Base-by-base conservation (phyloP, 106 monocot species). In the Cymbidium sinense region DNA sequence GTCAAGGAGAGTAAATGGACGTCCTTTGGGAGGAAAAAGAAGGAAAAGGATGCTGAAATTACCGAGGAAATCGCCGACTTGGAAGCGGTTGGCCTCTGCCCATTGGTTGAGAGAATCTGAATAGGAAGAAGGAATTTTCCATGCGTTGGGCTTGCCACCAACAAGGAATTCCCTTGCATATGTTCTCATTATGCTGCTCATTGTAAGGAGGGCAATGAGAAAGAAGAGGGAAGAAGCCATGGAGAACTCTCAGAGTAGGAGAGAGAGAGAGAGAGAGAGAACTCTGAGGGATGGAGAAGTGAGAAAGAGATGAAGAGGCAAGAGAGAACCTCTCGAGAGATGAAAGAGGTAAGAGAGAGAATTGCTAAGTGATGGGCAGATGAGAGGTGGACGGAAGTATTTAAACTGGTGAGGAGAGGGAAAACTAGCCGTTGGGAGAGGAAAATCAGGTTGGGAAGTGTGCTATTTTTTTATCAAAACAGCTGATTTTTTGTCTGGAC, bases 31-130 rank as follows among this genome's bases (percentile, higher is more conserved):
- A 8, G 37, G 69, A 44, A 30, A 36, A 23, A n/a, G 28, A 71
- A 30, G 21, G 29, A 75, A n/a, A 43, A 33, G 15, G 55, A 61
- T 83, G 91, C 89, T 86, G 52, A 95, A 90, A 62, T 76, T 85
- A 95, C 95, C 92, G 52, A 95, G 95, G 33, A 80, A 78, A 71
- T 95, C 95, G 81, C 88, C 87, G 83, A 93, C 80, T 84, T 83
- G 93, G 86, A 95, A 95, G 10, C 95, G 85, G 35, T 72, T 87
- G 1, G 85, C 31, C 79, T 85, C 85, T 20, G 93, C 93, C 95
- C 95, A 95, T 50, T 73, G 76, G 87, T 93, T 95, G 84, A 91
- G 91, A 17, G 86, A 67, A 12, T 83, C 83, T 0, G 79, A 73
- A 20, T 83, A 2, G 10, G 87, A 58, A 23, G 58, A 72, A 12